Evolutionary conservation across 2,329 filamentous ascomycete genomes (phyloP), one percentile per base, ranked within the genome.

Genomic region (Endoconidiophora polonica): DNA sequence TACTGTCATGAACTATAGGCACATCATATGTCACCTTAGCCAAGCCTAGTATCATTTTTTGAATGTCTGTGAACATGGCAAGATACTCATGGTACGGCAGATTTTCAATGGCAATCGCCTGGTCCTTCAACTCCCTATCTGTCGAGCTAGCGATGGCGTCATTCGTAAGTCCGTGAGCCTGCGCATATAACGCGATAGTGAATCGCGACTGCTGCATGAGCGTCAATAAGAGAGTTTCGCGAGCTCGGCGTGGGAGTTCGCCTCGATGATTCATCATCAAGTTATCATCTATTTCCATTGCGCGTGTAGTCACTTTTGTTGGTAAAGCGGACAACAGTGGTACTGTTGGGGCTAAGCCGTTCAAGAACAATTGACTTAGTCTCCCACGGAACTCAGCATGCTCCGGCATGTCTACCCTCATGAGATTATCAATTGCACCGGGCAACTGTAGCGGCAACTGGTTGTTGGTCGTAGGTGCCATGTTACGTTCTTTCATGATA

Each of bases 221-320:
- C 14, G 49, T 29, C 3, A 47, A 14, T 5, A 53, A 39, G 7
- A 53, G 22, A n/a, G 46, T 43, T 16, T 53, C 51, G 6, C 51
- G 51, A 6, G 44, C 48, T 23, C 44, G 20, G 16, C 51, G 51
- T 6, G 48, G 46, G 20, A 53, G 44, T 14, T 53, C 51, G 12
- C 51, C 51, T 5, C 44, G 44, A 5, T 46, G 26, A 29, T 43
- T 50, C 4, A 47, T n/a, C 26, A 33, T 47, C 9, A 53, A 26
- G 16, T 49, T 26, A 14, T 52, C 50, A 7, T 49, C 50, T 18
- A 52, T 38, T 9, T 23, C 14, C 18, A 37, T 49, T 1, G 40
- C 29, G 26, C 47, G 47, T 12, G 40, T 38, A 2, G 24, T 37
- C 10, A 18, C 24, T 33, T 37, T 38, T 29, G 33, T 39, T 16